A percentile compares a stretch with the other conserved stretches of the same genome.
Conservation (phyloP, 192 early-diverging fungal genomes). For the Radiomyces spectabilis region DNA sequence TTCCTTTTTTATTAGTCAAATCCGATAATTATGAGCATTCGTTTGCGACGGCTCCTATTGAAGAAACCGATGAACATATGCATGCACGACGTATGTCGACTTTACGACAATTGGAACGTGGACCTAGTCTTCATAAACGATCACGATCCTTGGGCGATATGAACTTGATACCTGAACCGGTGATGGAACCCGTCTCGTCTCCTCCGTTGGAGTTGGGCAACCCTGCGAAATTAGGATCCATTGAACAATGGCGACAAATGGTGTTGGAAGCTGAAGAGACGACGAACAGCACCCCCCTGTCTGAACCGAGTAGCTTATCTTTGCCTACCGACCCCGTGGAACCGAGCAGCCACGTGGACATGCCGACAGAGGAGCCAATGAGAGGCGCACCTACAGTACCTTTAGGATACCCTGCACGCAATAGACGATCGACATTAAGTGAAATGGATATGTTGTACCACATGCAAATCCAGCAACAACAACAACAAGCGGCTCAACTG, state of each 20-base stretch:
- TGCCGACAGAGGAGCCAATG: background rate
- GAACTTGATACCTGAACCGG: background rate
- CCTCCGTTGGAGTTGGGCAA: background rate
- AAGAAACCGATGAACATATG: background rate
- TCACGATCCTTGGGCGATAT: slow-evolving; percentile 12
- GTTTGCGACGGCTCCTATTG: background rate
- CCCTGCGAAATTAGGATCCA: background rate
- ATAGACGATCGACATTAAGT: slow-evolving; percentile 6
- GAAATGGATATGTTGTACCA: slow-evolving; percentile 12
- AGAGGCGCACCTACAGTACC: background rate
- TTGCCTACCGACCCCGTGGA: background rate
- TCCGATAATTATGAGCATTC: too few species aligned
- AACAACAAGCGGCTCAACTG: slow-evolving; percentile 1
- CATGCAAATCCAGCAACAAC: slow-evolving; percentile 12
- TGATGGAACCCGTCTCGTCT: background rate
- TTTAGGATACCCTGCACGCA: background rate
- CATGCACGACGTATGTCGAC: slow-evolving; percentile 15
- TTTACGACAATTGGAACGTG: slow-evolving; percentile 10
- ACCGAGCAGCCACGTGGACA: background rate
- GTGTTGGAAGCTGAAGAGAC: background rate
- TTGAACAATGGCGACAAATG: slow-evolving; percentile 7
- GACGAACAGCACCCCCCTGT: slow-evolving; percentile 1
- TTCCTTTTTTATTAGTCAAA: too few species aligned
- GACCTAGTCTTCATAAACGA: slow-evolving; percentile 6
- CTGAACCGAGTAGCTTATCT: too few species aligned